A percentile compares a stretch with the other conserved stretches of the same genome.
Conservation (phyloP, 169 alveolate species). For the Perkinsus marinus region DNA sequence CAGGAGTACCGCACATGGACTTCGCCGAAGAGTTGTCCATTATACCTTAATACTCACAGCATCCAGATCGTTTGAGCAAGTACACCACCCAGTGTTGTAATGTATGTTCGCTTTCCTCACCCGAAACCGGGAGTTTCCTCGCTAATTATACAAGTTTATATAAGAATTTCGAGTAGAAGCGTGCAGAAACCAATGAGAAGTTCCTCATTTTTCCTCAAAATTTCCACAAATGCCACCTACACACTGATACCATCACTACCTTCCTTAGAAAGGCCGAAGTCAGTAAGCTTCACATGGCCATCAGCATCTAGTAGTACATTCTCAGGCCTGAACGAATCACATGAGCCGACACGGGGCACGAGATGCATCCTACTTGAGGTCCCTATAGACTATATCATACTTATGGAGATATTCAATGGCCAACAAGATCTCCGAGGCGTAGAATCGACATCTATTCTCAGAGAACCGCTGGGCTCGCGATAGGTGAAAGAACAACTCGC, state of each 20-base stretch:
- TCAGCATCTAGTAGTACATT: constrained; percentile 46
- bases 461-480: constrained; percentile 58
- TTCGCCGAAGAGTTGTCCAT: constrained; percentile 17
- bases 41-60: not conserved
- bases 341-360: too few species aligned
- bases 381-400: constrained; percentile 60
- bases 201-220: too few species aligned
- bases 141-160: too few species aligned
- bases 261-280: constrained; percentile 62
- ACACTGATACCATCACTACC: too few species aligned
- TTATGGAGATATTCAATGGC: constrained; percentile 71
- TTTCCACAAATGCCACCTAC: too few species aligned
- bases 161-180: too few species aligned
- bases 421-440: constrained; percentile 64
- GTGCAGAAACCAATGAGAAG: too few species aligned
- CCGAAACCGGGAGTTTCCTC: too few species aligned
- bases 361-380: constrained; percentile 12
- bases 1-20: constrained; percentile 56
- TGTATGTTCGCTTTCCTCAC: too few species aligned
- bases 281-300: constrained; percentile 58
- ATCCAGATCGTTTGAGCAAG: too few species aligned
- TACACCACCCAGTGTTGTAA: too few species aligned
- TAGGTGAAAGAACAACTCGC: constrained; percentile 69
- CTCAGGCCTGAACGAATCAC: constrained; percentile 46
- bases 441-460: constrained; percentile 55